A percentile compares a stretch with the other conserved stretches of the same genome.
Conservation (phyloP, 495 filamentous ascomycete species). For the Hypoxylon fragiforme region DNA sequence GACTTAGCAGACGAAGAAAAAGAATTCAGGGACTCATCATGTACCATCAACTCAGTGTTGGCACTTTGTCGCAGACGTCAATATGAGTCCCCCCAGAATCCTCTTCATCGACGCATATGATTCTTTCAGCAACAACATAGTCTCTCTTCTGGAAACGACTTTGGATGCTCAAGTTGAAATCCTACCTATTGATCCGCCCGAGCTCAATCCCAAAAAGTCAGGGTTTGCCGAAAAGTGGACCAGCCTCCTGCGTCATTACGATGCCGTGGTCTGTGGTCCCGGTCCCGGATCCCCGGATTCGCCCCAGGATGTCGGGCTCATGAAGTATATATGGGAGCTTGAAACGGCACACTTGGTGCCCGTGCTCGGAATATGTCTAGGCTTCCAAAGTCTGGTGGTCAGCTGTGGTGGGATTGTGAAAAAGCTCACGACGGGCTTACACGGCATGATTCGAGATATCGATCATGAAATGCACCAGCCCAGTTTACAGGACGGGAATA, state of each 20-base stretch:
- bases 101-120: conserved; percentile 94
- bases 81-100: conserved; percentile 52
- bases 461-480: conserved; percentile 49
- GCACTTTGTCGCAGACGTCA: conserved; percentile 11
- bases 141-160: conserved; percentile 69
- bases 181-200: conserved; percentile 68
- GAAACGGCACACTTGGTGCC: conserved; percentile 62
- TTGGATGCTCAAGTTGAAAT: conserved; percentile 67
- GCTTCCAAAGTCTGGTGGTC: conserved; percentile 81
- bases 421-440: conserved; percentile 67
- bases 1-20: neutral
- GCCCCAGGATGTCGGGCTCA: conserved; percentile 73
- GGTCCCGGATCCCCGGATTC: conserved; percentile 70
- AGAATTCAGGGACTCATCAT: conserved; percentile 10
- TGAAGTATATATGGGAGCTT: conserved; percentile 75
- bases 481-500: conserved; percentile 31
- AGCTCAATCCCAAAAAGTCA: conserved; percentile 26
- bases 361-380: conserved; percentile 87
- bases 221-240: conserved; percentile 36
- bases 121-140: conserved; percentile 93
- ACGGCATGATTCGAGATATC: conserved; percentile 76
- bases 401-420: conserved; percentile 67
- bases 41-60: conserved; percentile 13
- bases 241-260: conserved; percentile 60
- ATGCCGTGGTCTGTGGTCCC: conserved; percentile 79